A percentile compares a stretch with the other conserved stretches of the same genome.
These are phyloP conservation scores for Trichophyton simii DNA, from an alignment of 2,329 filamentous ascomycete genomes.

Conservation along the genomic window DNA sequence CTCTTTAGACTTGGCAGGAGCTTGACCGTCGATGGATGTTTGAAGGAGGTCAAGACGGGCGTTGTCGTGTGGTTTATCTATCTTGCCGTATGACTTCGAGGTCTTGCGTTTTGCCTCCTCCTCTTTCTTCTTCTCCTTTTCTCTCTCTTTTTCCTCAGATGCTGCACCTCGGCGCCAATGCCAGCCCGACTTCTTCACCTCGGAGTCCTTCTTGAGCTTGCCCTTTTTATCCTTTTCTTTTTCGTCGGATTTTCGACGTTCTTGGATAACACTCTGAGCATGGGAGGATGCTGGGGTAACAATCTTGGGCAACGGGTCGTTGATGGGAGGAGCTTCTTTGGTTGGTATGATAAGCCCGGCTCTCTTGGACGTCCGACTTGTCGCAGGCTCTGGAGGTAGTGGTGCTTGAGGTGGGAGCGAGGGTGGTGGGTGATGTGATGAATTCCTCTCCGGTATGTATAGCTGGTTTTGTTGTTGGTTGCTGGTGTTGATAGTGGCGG, in stretches of 20 bases:
- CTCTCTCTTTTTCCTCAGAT: slow-evolving; percentile 47
- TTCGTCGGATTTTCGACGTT: slow-evolving; percentile 20
- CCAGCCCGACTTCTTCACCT: slow-evolving; percentile 64
- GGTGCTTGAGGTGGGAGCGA: slow-evolving; percentile 37
- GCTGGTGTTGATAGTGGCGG: too few species aligned
- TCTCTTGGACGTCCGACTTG: slow-evolving; percentile 23
- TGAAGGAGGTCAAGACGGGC: slow-evolving; percentile 77
- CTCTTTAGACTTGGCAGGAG: slow-evolving; percentile 15
- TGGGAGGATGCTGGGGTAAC: neutral
- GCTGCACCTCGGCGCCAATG: slow-evolving; percentile 58
- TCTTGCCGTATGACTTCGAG: slow-evolving; percentile 44
- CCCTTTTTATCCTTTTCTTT: slow-evolving; percentile 55
- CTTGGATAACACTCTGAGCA: neutral
- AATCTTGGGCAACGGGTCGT: slow-evolving; percentile 46
- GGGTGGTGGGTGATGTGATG: slow-evolving; percentile 35
- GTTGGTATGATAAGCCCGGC: slow-evolving; percentile 21
- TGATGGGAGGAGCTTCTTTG: slow-evolving; percentile 37
- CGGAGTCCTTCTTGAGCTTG: slow-evolving; percentile 58
- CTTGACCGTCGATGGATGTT: slow-evolving; percentile 59
- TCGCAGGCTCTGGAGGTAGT: slow-evolving; percentile 16
- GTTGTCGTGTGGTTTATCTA: slow-evolving; percentile 53
- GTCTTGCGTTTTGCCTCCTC: slow-evolving; percentile 55
- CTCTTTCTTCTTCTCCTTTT: slow-evolving; percentile 41
- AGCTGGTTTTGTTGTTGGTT: slow-evolving; percentile 16
- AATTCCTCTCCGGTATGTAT: slow-evolving; percentile 41